Evolutionary conservation across 2,329 filamentous ascomycete species (phyloP).

Genomic region (Chalaropsis ovoidea): DNA sequence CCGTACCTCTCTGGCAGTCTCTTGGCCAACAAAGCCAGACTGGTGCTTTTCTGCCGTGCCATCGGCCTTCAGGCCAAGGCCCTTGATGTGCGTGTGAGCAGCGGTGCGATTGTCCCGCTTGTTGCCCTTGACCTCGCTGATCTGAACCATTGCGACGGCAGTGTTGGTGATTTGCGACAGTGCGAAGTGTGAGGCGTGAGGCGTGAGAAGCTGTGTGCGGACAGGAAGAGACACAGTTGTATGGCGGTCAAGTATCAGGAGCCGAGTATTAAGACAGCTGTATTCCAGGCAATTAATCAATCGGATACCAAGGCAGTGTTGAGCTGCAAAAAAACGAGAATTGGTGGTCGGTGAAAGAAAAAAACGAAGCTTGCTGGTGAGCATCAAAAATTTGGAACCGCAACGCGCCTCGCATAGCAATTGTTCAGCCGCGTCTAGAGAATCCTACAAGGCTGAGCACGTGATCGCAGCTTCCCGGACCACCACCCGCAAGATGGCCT

Average conservation of each 20-base stretch:
- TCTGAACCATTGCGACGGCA: constrained; percentile 59
- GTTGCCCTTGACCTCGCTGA: constrained; percentile 90
- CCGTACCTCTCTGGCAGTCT: constrained; percentile 72
- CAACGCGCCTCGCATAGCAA: constrained; percentile 19
- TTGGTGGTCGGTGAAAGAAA: background rate
- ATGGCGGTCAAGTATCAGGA: too few species aligned
- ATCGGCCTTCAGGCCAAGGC: constrained; percentile 75
- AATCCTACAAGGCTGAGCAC: constrained; percentile 25
- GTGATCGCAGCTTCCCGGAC: constrained; percentile 16
- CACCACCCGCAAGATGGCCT: background rate
- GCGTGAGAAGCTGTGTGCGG: too few species aligned
- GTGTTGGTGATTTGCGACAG: background rate
- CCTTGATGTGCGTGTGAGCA: constrained; percentile 95
- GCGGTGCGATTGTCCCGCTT: constrained; percentile 92
- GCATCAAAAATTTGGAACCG: constrained; percentile 18
- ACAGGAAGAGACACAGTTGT: too few species aligned
- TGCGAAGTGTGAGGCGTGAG: too few species aligned
- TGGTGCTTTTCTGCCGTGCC: constrained; percentile 71
- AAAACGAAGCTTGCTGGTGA: background rate
- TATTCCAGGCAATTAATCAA: too few species aligned
- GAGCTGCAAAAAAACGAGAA: background rate
- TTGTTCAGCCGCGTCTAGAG: constrained; percentile 23
- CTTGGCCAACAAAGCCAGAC: constrained; percentile 83
- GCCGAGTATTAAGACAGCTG: too few species aligned
- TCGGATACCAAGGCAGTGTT: background rate